Base-by-base conservation (phyloP, 2,329 filamentous ascomycete species). In the Biscogniauxia mediterranea region DNA sequence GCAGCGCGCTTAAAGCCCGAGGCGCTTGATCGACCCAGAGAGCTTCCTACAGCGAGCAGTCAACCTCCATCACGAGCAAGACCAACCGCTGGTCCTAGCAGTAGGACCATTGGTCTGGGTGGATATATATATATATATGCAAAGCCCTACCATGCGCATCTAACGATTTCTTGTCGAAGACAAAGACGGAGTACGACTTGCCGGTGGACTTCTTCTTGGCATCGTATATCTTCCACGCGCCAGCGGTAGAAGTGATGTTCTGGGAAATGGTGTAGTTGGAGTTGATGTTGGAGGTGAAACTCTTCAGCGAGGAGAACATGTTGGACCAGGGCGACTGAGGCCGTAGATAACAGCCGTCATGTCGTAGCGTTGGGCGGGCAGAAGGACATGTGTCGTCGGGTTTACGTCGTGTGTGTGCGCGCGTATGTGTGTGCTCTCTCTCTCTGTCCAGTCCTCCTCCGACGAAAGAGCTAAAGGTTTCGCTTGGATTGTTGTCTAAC, bases 141-240 rank as follows among this genome's bases (percentile, higher is more conserved):
- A 23, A 23, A 23, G 23, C 23, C 23, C 23, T 64, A 69, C 68
- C 83, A 61, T 89, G 84, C 9, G 86, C 80, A 61, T 97, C 93
- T 58, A 99, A 80, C 0, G 87, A 86, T 78, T 96, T 97, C 74
- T 88, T 89, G 67, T 99, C 95, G 75, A 98, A 97, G 67, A 98
- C 88, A 71, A 98, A 99, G 68, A 98, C 88, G 17, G 93, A 97
- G 59, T 89, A 95, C 7, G 89, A 77, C 75, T 95, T 96, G 67
- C 91, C 92, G 0, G 93, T 97, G 28, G 90, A 92, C 79, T 97
- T 98, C 80, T 96, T 96, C 81, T 96, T 98, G 61, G 91, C 93
- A 79, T 97, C 93, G 83, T 94, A 94, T 71, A 99, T 95, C 80
- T 93, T 96, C 95, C 95, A 99, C 61, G 93, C 92, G 19, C 95